Evolutionary conservation across 371 early-diverging fungal genomes (phyloP).

Genomic region (Choanephora cucurbitarum): DNA sequence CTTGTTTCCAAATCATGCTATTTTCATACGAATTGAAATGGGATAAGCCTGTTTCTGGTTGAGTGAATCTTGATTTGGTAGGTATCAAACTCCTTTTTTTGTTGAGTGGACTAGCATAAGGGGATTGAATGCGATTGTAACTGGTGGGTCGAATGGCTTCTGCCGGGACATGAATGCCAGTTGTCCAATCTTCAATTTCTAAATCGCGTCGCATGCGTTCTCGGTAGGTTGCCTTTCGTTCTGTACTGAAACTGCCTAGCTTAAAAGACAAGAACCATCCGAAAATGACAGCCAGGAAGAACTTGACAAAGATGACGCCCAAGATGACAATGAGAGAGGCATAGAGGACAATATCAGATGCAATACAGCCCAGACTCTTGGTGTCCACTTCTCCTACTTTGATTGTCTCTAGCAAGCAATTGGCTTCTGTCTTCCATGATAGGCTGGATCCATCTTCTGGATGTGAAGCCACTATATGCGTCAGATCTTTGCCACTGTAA

Average conservation of each 20-base stretch:
- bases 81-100: conserved; percentile 25
- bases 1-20: conserved; percentile 26
- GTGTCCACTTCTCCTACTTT: conserved; percentile 81
- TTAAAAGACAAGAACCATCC: conserved; percentile 61
- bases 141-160: conserved; percentile 24
- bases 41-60: conserved; percentile 31
- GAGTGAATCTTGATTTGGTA: conserved; percentile 31
- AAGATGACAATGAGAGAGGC: conserved; percentile 59
- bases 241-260: conserved; percentile 40
- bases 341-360: conserved; percentile 64
- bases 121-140: not conserved
- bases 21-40: conserved; percentile 26
- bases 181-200: conserved; percentile 61
- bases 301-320: conserved; percentile 62
- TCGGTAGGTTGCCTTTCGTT: conserved; percentile 33
- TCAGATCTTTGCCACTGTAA: conserved; percentile 47
- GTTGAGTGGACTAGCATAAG: not conserved
- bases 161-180: conserved; percentile 51
- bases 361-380: conserved; percentile 68
- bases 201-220: conserved; percentile 53
- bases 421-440: conserved; percentile 45
- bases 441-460: conserved; percentile 1
- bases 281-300: conserved; percentile 68
- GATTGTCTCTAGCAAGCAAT: conserved; percentile 67
- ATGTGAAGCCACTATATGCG: conserved; percentile 33